Conservation (phyloP, 257 asterid genomes). For the Voacanga thouarsii region DNA sequence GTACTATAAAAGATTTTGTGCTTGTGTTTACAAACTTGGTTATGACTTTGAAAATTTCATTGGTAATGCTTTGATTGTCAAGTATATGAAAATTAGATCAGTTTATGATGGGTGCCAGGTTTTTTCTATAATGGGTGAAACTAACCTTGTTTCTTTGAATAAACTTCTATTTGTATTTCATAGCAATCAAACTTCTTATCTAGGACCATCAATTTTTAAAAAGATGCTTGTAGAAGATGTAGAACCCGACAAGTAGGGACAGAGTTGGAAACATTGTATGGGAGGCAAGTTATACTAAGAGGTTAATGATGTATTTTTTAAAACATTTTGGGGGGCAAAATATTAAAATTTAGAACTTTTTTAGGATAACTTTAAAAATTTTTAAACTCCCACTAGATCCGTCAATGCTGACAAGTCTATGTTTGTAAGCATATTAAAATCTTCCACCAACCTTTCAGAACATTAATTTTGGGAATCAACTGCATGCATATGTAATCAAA, state of each 20-base stretch:
- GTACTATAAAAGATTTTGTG: constrained; percentile 70
- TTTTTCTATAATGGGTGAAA: constrained; percentile 44
- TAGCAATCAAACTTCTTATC: constrained; percentile 45
- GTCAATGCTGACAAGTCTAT: constrained; percentile 69
- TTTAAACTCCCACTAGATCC: too few relatives aligned
- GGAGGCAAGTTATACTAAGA: too few relatives aligned
- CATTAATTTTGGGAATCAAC: constrained; percentile 61
- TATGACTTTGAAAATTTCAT: constrained; percentile 50
- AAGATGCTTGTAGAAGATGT: constrained; percentile 60
- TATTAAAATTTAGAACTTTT: too few relatives aligned
- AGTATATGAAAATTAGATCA: constrained; percentile 70
- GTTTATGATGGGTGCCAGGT: constrained; percentile 48
- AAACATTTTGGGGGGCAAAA: too few relatives aligned
- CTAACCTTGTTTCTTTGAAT: constrained; percentile 76
- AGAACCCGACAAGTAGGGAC: too few relatives aligned
- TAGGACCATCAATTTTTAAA: constrained; percentile 48
- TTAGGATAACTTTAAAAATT: too few relatives aligned
- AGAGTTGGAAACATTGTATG: too few relatives aligned
- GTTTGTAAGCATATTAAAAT: constrained; percentile 59
- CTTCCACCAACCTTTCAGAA: constrained; percentile 55
- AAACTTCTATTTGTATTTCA: constrained; percentile 68
- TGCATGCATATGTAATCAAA: constrained; percentile 59
- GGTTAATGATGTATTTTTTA: too few relatives aligned
- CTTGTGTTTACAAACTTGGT: constrained; percentile 61
- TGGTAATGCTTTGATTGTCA: constrained; percentile 68